Base-by-base conservation (phyloP, 2,329 filamentous ascomycete species). In the Neurospora sp. region DNA sequence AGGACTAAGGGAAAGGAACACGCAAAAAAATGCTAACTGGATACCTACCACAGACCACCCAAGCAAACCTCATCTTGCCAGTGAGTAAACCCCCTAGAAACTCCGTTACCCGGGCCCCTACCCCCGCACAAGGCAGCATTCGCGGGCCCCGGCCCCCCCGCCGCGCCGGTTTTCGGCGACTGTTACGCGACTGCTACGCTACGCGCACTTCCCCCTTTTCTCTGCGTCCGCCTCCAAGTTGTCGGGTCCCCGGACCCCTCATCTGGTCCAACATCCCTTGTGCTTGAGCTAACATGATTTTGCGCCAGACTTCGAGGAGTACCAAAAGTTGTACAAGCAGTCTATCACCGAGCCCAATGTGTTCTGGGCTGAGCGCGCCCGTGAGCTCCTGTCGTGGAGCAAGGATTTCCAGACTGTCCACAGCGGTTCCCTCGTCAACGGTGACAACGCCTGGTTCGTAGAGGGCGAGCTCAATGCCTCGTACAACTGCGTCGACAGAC, bases 401-500 rank as follows among this genome's bases (percentile, higher is more conserved):
- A 87, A 87, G 74, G 95, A 98, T 79, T 99, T 99, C 82, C 84
- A 97, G 80, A 98, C 94, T 12, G 93, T 96, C 68, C 89, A 89
- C 80, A 87, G 86, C 71, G 96, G 96, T 72, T 89, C 88, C 38
- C 87, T 99, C 70, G 80, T 80, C 68, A 85, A 91, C 73, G 96
- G 96, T 75, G 94, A 99, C 83, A 90, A 87, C 78, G 92, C 93
- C 73, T 99, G 96, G 95, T 99, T 98, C 79, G 82, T 94, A 72
- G 96, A 97, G 83, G 96, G 96, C 74, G 88, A 90, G 77, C 85
- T 99, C 78, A 99, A 99, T 78, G 96, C 96, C 73, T 96, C 92
- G 37, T 98, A 93, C 88, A 99, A 99, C 85, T 97, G 93, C 78
- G 90, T 99, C 74, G 96, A 99, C 79, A 92, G 96, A 72, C 95